These are phyloP conservation scores for Lichtheimia ornata DNA, from an alignment of 371 early-diverging fungal species.

Conservation along the genomic window DNA sequence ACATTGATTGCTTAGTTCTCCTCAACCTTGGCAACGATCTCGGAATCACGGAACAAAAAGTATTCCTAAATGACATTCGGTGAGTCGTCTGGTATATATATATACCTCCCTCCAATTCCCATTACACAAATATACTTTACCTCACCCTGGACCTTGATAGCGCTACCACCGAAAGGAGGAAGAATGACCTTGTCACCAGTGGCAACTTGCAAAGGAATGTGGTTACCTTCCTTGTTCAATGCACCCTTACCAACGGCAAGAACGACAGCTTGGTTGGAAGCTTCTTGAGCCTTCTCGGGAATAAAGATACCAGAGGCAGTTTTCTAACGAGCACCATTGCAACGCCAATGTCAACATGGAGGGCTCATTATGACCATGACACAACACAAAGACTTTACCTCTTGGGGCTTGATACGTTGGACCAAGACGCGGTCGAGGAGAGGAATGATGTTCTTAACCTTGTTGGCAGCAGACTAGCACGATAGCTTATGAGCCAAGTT, in stretches of 20 bases:
- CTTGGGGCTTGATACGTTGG: slow-evolving; percentile 93
- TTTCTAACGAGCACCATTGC: slow-evolving; percentile 55
- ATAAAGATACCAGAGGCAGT: slow-evolving; percentile 96
- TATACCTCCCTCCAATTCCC: not conserved
- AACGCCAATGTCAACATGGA: too few relatives aligned
- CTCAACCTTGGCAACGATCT: slow-evolving; percentile 92
- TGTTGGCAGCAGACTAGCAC: slow-evolving; percentile 36
- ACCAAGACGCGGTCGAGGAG: slow-evolving; percentile 97
- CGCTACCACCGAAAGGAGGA: slow-evolving; percentile 91
- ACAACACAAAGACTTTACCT: slow-evolving; percentile 52
- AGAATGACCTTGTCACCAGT: slow-evolving; percentile 94
- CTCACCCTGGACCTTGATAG: slow-evolving; percentile 86
- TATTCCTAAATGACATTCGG: slow-evolving; percentile 53
- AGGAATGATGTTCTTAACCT: slow-evolving; percentile 80
- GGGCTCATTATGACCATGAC: too few relatives aligned
- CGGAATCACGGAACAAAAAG: slow-evolving; percentile 84
- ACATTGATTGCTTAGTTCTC: slow-evolving; percentile 21
- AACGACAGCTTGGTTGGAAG: slow-evolving; percentile 91
- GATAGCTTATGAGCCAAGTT: not conserved
- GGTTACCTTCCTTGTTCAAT: slow-evolving; percentile 83
- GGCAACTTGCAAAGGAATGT: slow-evolving; percentile 79
- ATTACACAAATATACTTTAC: slow-evolving; percentile 40
- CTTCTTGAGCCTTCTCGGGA: slow-evolving; percentile 97
- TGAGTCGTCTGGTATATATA: not conserved
- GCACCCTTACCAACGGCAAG: slow-evolving; percentile 94